phyloP scores from a whole-genome alignment of 2,329 filamentous ascomycete genomes.

The Alternaria conjuncta region DNA sequence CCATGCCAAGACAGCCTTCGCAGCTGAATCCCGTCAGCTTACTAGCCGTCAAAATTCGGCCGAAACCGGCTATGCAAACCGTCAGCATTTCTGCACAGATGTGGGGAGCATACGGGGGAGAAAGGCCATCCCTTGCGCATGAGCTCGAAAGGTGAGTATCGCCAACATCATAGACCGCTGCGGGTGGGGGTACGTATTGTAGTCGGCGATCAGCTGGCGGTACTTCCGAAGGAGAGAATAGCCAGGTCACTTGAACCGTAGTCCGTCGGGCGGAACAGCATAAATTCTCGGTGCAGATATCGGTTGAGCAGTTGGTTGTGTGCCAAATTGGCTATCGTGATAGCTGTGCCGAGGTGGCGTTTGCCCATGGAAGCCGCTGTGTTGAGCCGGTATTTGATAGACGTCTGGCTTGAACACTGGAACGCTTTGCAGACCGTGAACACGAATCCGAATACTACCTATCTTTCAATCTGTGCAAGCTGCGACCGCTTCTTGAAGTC shows the following conservation, averaged over 20 bases:
- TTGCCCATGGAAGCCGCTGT: not conserved
- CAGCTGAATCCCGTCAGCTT: not conserved
- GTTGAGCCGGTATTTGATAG: not conserved
- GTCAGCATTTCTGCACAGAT: not conserved
- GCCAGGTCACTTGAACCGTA: not conserved
- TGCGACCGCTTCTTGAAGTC: not conserved
- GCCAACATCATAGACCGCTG: not conserved
- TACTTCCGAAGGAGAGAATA: not conserved
- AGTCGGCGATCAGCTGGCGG: not conserved
- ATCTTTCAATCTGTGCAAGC: not conserved
- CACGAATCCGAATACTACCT: not conserved
- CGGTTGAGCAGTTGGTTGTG: not conserved
- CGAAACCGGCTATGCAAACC: not conserved
- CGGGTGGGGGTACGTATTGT: not conserved
- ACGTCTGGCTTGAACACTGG: not conserved
- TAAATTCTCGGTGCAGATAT: not conserved
- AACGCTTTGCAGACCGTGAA: not conserved
- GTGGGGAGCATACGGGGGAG: not conserved
- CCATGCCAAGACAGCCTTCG: not conserved
- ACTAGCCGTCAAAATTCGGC: not conserved
- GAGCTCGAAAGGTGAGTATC: not conserved
- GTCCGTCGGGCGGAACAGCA: not conserved
- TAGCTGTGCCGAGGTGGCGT: not conserved
- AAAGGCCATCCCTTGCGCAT: not conserved
- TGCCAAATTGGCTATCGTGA: not conserved